These are phyloP conservation scores for Rhizoclosmatium globosum DNA, from an alignment of 192 early-diverging fungal genomes.

Conservation along the genomic window DNA sequence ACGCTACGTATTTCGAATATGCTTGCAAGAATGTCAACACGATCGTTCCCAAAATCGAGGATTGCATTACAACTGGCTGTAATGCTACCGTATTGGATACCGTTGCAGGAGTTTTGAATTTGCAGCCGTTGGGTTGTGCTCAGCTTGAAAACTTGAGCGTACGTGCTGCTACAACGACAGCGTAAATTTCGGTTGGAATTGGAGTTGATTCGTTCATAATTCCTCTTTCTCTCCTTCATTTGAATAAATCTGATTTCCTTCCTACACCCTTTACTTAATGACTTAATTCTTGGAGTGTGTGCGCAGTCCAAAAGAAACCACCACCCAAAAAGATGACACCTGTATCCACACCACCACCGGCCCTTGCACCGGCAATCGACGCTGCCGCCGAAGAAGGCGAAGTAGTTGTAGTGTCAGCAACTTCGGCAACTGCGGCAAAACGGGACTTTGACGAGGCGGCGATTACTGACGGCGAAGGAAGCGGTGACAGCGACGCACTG, in stretches of 20 bases:
- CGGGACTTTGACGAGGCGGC: not conserved
- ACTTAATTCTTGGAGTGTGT: too few relatives aligned
- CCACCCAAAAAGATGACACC: too few relatives aligned
- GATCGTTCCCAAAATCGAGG: not conserved
- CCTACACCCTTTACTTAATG: too few relatives aligned
- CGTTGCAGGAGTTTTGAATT: not conserved
- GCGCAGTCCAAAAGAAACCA: too few relatives aligned
- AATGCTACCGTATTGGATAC: not conserved
- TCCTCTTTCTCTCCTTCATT: too few relatives aligned
- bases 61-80: not conserved
- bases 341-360: too few relatives aligned
- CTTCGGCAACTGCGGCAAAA: not conserved
- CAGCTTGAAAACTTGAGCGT: not conserved
- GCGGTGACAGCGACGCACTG: not conserved
- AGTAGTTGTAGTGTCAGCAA: not conserved
- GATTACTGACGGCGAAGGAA: not conserved
- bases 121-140: slow-evolving; percentile 1
- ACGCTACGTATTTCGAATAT: not conserved
- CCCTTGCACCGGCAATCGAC: not conserved
- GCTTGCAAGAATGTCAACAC: not conserved
- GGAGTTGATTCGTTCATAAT: too few relatives aligned
- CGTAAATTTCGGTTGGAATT: too few relatives aligned
- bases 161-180: too few relatives aligned
- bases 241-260: too few relatives aligned
- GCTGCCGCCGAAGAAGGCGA: slow-evolving; percentile 1